A percentile compares a stretch with the other conserved stretches of the same genome.
Evolutionary conservation across 2,329 filamentous ascomycete genomes (phyloP).

Genomic region (Coniochaeta prunicola): DNA sequence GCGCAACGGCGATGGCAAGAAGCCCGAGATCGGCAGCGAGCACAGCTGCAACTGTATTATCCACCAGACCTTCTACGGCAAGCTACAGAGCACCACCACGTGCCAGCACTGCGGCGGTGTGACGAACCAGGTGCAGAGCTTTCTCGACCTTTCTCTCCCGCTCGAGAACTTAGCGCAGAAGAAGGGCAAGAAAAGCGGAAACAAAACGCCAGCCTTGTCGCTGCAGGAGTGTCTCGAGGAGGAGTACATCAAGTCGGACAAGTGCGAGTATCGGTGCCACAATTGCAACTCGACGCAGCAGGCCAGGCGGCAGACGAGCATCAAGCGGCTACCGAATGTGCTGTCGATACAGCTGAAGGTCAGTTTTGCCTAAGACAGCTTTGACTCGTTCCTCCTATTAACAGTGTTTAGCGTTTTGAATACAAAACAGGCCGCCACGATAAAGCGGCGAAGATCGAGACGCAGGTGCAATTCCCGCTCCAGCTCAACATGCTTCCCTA

Average conservation of each 20-base stretch:
- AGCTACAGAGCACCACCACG: slow-evolving; percentile 82
- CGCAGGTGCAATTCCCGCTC: slow-evolving; percentile 76
- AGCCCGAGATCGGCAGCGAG: slow-evolving; percentile 50
- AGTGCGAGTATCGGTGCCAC: slow-evolving; percentile 81
- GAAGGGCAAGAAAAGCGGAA: slow-evolving; percentile 43
- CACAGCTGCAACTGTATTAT: slow-evolving; percentile 81
- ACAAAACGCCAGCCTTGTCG: slow-evolving; percentile 40
- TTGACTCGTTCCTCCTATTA: not conserved
- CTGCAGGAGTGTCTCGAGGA: slow-evolving; percentile 72
- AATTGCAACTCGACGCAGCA: slow-evolving; percentile 72
- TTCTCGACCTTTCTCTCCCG: slow-evolving; percentile 84
- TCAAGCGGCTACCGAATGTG: slow-evolving; percentile 81
- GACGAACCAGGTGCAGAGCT: slow-evolving; percentile 78
- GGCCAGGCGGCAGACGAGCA: slow-evolving; percentile 75
- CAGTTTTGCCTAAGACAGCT: slow-evolving; percentile 11
- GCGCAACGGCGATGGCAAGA: slow-evolving; percentile 66
- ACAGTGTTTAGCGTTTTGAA: slow-evolving; percentile 53
- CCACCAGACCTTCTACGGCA: slow-evolving; percentile 90
- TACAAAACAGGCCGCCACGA: slow-evolving; percentile 62
- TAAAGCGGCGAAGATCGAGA: slow-evolving; percentile 79
- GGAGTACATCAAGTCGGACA: slow-evolving; percentile 80
- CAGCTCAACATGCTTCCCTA: slow-evolving; percentile 88
- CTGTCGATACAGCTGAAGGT: slow-evolving; percentile 91
- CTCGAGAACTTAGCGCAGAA: slow-evolving; percentile 71
- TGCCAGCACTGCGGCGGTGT: slow-evolving; percentile 81